phyloP scores from a whole-genome alignment of 768 basidiomycete species.

The Neoboletus magnificus region DNA sequence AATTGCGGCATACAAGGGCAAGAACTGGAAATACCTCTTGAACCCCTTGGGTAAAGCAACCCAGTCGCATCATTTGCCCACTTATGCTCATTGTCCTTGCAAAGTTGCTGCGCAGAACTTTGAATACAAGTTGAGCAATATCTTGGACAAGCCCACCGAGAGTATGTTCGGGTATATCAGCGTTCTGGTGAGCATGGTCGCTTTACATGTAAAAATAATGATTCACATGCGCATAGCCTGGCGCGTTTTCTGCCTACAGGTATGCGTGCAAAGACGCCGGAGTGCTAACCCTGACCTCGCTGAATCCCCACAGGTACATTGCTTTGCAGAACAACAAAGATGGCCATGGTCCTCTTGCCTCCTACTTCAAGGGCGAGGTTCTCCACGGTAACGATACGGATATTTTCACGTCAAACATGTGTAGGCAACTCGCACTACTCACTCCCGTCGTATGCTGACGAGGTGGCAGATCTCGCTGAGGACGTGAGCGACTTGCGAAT shows the following conservation, averaged over 20 bases:
- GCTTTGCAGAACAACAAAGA: constrained; percentile 81
- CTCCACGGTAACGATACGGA: constrained; percentile 81
- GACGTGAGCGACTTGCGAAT: constrained; percentile 50
- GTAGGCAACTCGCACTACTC: constrained; percentile 39
- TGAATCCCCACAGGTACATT: constrained; percentile 53
- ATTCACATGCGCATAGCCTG: constrained; percentile 52
- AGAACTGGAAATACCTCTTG: constrained; percentile 73
- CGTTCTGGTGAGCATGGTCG: constrained; percentile 58
- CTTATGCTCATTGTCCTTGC: background rate
- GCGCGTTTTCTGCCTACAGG: constrained; percentile 91
- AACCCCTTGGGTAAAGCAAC: constrained; percentile 74
- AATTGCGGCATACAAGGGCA: constrained; percentile 89
- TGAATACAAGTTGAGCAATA: constrained; percentile 90
- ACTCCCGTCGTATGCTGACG: constrained; percentile 6
- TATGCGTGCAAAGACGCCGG: constrained; percentile 16
- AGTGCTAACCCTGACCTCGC: background rate
- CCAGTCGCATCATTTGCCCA: background rate
- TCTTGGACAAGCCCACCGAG: constrained; percentile 87
- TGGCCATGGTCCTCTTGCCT: constrained; percentile 85
- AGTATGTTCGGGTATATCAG: constrained; percentile 95
- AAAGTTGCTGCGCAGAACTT: constrained; percentile 93
- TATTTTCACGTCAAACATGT: constrained; percentile 97
- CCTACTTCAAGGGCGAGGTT: constrained; percentile 96
- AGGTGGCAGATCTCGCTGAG: constrained; percentile 74
- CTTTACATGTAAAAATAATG: background rate